Evolutionary conservation across 1,139 yeast genomes (phyloP).

Genomic region (Cylindricascospora bacillispora): DNA sequence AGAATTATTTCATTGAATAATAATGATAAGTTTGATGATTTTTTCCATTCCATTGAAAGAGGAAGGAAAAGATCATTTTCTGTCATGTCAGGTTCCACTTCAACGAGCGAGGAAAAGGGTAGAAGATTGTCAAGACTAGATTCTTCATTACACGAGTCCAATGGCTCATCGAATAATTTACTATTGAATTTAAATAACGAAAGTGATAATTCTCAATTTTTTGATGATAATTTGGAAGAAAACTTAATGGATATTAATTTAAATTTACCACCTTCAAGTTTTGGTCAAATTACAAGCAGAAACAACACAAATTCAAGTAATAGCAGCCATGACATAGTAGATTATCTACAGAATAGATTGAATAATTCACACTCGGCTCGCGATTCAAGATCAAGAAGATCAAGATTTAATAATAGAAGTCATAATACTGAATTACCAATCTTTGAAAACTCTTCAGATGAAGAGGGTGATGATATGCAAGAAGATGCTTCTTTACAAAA

Average conservation of each 20-base stretch:
- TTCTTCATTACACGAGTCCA: constrained; percentile 3
- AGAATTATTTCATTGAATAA: too few species aligned
- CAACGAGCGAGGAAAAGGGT: constrained; percentile 20
- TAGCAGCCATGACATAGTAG: constrained; percentile 14
- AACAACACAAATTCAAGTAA: constrained; percentile 7
- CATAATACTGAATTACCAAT: constrained; percentile 1
- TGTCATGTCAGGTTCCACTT: constrained; percentile 9
- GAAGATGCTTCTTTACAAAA: constrained; percentile 1
- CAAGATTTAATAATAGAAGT: constrained; percentile 1
- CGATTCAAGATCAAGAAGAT: not conserved
- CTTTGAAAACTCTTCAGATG: constrained; percentile 1
- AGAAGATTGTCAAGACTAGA: constrained; percentile 10
- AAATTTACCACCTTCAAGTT: constrained; percentile 23
- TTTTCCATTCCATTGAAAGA: constrained; percentile 12
- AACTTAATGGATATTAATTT: constrained; percentile 16
- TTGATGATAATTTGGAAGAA: constrained; percentile 4
- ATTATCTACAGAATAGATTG: constrained; percentile 10
- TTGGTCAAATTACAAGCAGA: constrained; percentile 17
- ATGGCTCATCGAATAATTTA: constrained; percentile 12
- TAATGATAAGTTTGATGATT: too few species aligned
- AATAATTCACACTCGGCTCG: not conserved
- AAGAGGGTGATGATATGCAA: constrained; percentile 3
- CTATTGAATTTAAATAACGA: constrained; percentile 22
- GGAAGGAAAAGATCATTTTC: constrained; percentile 13
- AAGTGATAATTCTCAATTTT: constrained; percentile 6